Conservation (phyloP, 164 flowering plant species). For the Macadamia tetraphylla region DNA sequence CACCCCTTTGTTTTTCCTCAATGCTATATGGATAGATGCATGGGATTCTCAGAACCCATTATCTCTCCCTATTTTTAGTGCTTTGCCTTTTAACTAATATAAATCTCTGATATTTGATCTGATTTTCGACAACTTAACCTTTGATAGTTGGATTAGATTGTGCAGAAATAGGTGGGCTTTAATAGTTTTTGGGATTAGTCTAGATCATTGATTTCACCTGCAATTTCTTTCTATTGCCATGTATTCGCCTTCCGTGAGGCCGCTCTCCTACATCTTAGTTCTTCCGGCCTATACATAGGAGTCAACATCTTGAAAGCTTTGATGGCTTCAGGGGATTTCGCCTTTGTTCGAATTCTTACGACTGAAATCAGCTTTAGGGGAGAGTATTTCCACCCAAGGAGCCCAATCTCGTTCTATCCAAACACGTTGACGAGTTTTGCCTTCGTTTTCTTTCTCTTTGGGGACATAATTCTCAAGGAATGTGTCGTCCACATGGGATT, state of each 20-base stretch:
- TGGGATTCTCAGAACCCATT: too few relatives aligned
- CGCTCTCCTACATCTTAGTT: conserved; percentile 61
- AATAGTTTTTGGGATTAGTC: too few relatives aligned
- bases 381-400: conserved; percentile 90
- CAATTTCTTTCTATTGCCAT: conserved; percentile 24
- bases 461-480: conserved; percentile 41
- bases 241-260: conserved; percentile 75
- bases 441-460: not conserved
- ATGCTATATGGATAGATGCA: too few relatives aligned
- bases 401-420: conserved; percentile 81
- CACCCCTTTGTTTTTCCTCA: too few relatives aligned
- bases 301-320: conserved; percentile 83
- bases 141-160: conserved; percentile 4
- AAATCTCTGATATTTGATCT: conserved; percentile 77
- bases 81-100: conserved; percentile 57
- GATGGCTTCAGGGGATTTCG: conserved; percentile 74
- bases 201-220: conserved; percentile 44
- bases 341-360: conserved; percentile 77
- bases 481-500: conserved; percentile 73
- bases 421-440: conserved; percentile 1
- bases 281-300: conserved; percentile 58
- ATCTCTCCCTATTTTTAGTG: too few relatives aligned
- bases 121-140: conserved; percentile 63
- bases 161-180: too few relatives aligned
- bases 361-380: conserved; percentile 86